Percentiles rank a stretch among this genome's conserved stretches.
These are phyloP conservation scores for Phytophthora sansomeana DNA, from an alignment of 352 stramenopile species.

Conservation along the genomic window DNA sequence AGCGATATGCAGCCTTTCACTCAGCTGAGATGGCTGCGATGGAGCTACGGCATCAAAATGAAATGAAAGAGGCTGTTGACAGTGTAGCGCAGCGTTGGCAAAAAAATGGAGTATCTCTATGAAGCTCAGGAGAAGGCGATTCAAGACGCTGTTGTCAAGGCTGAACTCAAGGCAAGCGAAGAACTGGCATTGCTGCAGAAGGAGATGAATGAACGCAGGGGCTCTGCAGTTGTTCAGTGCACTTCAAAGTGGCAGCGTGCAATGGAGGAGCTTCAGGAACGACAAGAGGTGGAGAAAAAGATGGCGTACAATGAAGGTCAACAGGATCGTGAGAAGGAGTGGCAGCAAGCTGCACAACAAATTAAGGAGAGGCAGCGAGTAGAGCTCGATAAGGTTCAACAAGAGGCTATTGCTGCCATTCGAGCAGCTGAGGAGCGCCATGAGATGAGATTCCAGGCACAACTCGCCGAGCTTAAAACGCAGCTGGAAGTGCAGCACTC, in stretches of 20 bases:
- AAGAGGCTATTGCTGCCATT: constrained; percentile 70
- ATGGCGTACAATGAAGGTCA: constrained; percentile 66
- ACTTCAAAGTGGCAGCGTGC: constrained; percentile 78
- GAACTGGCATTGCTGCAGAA: constrained; percentile 57
- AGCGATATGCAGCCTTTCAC: constrained; percentile 15
- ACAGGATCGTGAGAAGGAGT: constrained; percentile 76
- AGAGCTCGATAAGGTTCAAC: constrained; percentile 65
- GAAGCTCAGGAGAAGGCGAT: constrained; percentile 44
- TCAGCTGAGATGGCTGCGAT: constrained; percentile 1
- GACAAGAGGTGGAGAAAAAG: constrained; percentile 70
- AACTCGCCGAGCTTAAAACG: constrained; percentile 38
- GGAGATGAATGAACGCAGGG: constrained; percentile 72
- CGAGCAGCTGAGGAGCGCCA: constrained; percentile 72
- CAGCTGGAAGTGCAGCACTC: constrained; percentile 48
- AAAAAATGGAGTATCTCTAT: constrained; percentile 40
- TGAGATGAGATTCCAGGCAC: constrained; percentile 52
- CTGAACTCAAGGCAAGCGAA: constrained; percentile 44
- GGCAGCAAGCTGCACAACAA: constrained; percentile 72
- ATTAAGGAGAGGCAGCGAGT: constrained; percentile 84
- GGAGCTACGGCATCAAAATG: constrained; percentile 13
- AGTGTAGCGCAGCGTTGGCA: constrained; percentile 44
- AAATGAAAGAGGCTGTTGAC: constrained; percentile 42
- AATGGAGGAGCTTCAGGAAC: constrained; percentile 70
- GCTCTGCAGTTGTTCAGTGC: constrained; percentile 62
- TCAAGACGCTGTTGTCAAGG: constrained; percentile 37